Percentiles rank a stretch among this genome's conserved stretches.
phyloP scores from a whole-genome alignment of 352 stramenopile genomes.

The Phytopythium helicoides region DNA sequence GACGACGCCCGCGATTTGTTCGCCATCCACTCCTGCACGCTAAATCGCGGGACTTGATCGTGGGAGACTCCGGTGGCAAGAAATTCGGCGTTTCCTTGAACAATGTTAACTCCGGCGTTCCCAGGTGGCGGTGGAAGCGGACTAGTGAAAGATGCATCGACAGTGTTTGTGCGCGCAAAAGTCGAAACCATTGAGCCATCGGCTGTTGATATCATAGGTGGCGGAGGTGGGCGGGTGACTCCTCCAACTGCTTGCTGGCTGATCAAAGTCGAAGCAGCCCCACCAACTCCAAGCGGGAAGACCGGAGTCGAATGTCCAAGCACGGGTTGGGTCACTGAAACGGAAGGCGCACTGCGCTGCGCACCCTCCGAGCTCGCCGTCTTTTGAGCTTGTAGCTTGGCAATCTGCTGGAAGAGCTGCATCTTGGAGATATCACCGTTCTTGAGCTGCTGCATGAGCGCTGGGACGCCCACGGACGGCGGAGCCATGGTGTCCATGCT shows the following conservation, averaged over 20 bases:
- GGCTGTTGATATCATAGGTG: too few species aligned
- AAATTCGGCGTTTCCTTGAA: conserved; percentile 49
- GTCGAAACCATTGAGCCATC: too few species aligned
- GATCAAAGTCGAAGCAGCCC: too few species aligned
- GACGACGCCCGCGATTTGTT: conserved; percentile 42
- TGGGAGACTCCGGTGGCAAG: conserved; percentile 62
- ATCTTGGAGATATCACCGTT: conserved; percentile 83
- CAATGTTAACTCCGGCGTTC: conserved; percentile 12
- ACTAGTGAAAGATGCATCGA: not conserved
- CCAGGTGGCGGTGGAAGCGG: too few species aligned
- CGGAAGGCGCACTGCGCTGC: too few species aligned
- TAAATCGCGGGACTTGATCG: conserved; percentile 57
- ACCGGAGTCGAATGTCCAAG: too few species aligned
- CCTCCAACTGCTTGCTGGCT: too few species aligned
- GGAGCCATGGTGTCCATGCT: conserved; percentile 46
- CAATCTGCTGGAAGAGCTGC: conserved; percentile 83
- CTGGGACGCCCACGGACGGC: conserved; percentile 43
- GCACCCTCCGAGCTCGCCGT: too few species aligned
- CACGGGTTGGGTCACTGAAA: too few species aligned
- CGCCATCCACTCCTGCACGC: conserved; percentile 76
- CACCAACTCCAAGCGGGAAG: too few species aligned
- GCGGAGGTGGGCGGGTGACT: too few species aligned
- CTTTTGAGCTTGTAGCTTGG: conserved; percentile 52
- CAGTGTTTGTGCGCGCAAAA: too few species aligned
- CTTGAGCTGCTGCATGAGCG: conserved; percentile 83